Conservation (phyloP, 2,329 filamentous ascomycete species). For the Pseudogymnoascus sp. region DNA sequence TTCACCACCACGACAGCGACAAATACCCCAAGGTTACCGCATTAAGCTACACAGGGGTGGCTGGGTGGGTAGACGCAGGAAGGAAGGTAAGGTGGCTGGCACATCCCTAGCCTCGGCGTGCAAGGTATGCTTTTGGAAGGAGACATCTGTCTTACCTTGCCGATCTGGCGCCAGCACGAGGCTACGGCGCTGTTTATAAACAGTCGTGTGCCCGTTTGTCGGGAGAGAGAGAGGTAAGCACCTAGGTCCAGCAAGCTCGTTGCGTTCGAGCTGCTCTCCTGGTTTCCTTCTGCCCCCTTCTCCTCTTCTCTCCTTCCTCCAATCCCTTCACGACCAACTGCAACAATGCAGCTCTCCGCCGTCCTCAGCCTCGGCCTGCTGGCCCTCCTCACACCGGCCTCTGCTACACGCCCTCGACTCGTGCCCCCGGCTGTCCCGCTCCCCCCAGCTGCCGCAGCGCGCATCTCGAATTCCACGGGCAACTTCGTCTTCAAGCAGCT, state of each 20-base stretch:
- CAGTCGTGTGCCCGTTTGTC: not conserved
- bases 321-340: not conserved
- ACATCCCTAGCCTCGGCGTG: not conserved
- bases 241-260: not conserved
- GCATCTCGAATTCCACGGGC: not conserved
- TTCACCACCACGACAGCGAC: not conserved
- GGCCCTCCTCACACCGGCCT: not conserved
- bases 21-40: not conserved
- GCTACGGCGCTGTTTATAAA: not conserved
- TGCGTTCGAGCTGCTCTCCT: not conserved
- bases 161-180: not conserved
- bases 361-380: not conserved
- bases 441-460: not conserved
- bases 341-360: not conserved
- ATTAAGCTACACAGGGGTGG: not conserved
- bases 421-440: not conserved
- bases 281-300: not conserved
- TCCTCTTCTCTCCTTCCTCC: not conserved
- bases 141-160: not conserved
- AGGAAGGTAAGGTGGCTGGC: not conserved
- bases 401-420: not conserved
- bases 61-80: not conserved
- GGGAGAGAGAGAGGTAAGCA: not conserved
- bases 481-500: constrained; percentile 39
- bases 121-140: not conserved